Base-by-base conservation (phyloP, 2,329 filamentous ascomycete genomes). In the Lasiodiplodia gonubiensis region DNA sequence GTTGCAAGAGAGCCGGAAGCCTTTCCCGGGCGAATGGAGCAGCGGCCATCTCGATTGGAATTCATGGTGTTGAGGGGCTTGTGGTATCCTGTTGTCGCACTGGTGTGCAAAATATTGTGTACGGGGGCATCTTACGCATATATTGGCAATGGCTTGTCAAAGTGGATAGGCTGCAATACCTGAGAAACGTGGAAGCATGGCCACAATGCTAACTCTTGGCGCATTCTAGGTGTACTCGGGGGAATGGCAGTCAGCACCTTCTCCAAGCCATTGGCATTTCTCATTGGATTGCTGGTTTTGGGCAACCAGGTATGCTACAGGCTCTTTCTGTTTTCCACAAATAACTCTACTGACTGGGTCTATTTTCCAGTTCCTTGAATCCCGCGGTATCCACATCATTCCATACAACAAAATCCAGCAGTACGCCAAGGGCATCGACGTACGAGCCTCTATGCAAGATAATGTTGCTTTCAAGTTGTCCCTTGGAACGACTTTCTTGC, bases 401-500 rank as follows among this genome's bases (percentile, higher is more conserved):
- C 83, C 83, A 0, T 85, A 84, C 70, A 74, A 77, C 46, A 77
- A 74, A 33, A 71, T 88, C 51, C 84, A 87, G 72, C 76, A 79
- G 55, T 86, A 85, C 68, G 77, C 86, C 65, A 82, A 81, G 66
- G 78, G 78, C 35, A 79, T 86, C 30, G 81, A 88, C 71, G 68
- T 88, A 23, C 77, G 81, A 54, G 82, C 82, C 4, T 80, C 84
- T 54, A 78, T 90, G 64, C 82, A 85, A 72, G 82, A 85, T 69
- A 86, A 88, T 71, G 84, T 87, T 2, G 86, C 86, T 21, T 90
- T 91, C 75, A 90, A 90, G 74, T 75, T 89, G 25, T 88, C 89
- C 3, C 93, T 94, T 76, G 87, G 88, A n/a, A 74, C 87, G 51
- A 90, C 91, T 33, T 93, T 93, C 79, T 86, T 89, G 30, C 79